phyloP scores from a whole-genome alignment of 176 grass and related monocot species.

The Tuctoria greenei region DNA sequence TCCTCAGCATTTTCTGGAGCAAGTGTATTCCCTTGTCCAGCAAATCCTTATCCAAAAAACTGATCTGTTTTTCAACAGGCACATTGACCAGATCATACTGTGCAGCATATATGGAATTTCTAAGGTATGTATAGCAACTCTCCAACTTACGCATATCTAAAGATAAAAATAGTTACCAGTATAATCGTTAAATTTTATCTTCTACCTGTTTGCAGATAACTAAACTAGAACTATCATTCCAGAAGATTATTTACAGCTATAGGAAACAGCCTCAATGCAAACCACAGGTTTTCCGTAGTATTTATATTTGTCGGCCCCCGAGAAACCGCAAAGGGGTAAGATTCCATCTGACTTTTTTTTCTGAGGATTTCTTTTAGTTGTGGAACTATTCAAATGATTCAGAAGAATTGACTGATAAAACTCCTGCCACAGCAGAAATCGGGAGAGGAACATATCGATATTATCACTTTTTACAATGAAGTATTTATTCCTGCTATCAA shows the following conservation, averaged over 20 bases:
- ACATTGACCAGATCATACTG: slow-evolving; percentile 96
- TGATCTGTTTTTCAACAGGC: slow-evolving; percentile 85
- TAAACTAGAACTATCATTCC: slow-evolving; percentile 83
- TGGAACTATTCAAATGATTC: not conserved
- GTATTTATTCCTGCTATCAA: slow-evolving; percentile 90
- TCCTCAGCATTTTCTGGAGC: slow-evolving; percentile 71
- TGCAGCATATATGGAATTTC: slow-evolving; percentile 96
- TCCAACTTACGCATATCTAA: not conserved
- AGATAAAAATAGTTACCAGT: not conserved
- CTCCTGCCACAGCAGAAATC: slow-evolving; percentile 60
- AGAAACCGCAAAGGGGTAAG: slow-evolving; percentile 77
- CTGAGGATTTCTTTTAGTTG: slow-evolving; percentile 1
- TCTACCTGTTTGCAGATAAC: slow-evolving; percentile 58
- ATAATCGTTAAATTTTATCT: slow-evolving; percentile 10
- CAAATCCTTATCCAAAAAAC: slow-evolving; percentile 84
- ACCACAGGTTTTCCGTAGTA: slow-evolving; percentile 91
- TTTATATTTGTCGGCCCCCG: slow-evolving; percentile 81
- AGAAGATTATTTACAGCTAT: slow-evolving; percentile 96
- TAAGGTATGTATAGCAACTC: slow-evolving; percentile 52
- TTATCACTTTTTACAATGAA: slow-evolving; percentile 97
- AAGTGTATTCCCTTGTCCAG: slow-evolving; percentile 81
- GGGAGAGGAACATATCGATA: slow-evolving; percentile 84
- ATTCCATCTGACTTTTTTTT: slow-evolving; percentile 29
- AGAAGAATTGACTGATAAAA: slow-evolving; percentile 16
- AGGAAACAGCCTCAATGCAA: slow-evolving; percentile 98